These are phyloP conservation scores for Eragrostis curvula DNA, from an alignment of 176 grass and related monocot species.

Conservation along the genomic window DNA sequence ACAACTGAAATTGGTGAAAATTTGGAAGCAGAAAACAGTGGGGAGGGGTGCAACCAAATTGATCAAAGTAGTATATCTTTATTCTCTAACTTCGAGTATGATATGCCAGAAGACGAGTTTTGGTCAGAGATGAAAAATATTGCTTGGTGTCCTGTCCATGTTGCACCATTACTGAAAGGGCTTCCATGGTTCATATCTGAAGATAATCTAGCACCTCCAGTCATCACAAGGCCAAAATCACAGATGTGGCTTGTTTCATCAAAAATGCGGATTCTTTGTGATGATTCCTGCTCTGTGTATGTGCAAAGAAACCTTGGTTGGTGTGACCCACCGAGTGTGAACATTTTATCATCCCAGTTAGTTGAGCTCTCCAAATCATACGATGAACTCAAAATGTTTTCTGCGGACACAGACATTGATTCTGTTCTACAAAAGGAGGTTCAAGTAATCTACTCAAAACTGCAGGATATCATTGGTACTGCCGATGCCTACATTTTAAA, in stretches of 20 bases:
- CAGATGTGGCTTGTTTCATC: conserved; percentile 96
- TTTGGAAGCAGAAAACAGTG: conserved; percentile 47
- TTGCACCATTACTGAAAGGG: conserved; percentile 67
- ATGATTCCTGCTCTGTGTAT: conserved; percentile 74
- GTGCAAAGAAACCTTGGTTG: conserved; percentile 88
- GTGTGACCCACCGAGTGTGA: conserved; percentile 65
- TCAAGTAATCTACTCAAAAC: conserved; percentile 66
- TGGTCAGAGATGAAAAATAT: conserved; percentile 86
- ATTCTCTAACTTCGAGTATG: conserved; percentile 76
- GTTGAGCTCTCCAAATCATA: conserved; percentile 91
- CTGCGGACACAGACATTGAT: conserved; percentile 62
- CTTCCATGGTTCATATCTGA: conserved; percentile 84
- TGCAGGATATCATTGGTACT: conserved; percentile 70
- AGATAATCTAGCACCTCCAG: conserved; percentile 79
- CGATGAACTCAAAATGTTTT: conserved; percentile 68
- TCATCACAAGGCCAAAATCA: conserved; percentile 75
- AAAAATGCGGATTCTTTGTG: conserved; percentile 88
- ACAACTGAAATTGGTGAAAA: conserved; percentile 40
- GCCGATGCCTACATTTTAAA: conserved; percentile 61
- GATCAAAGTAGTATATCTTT: conserved; percentile 47
- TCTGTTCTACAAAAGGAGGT: conserved; percentile 67
- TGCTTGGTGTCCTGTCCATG: conserved; percentile 84
- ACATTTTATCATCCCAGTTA: conserved; percentile 75
- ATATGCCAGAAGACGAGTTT: conserved; percentile 84
- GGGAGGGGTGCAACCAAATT: conserved; percentile 39